Evolutionary conservation across 1,284 basidiomycete genomes (phyloP).

Genomic region (Sutorius eximius): DNA sequence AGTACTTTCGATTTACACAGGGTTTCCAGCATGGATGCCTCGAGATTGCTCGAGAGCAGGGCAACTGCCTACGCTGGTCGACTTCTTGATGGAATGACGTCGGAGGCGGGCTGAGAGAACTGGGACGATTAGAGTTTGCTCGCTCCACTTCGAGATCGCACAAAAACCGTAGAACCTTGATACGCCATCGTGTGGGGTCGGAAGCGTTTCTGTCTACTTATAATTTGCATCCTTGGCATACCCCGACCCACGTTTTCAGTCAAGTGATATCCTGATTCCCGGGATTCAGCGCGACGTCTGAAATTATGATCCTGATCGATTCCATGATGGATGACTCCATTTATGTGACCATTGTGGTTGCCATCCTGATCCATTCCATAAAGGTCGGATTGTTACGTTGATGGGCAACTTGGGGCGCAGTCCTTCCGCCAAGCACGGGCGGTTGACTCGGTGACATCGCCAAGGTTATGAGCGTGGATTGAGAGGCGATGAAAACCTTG

Average conservation of each 20-base stretch:
- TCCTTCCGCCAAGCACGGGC: background rate
- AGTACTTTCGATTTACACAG: background rate
- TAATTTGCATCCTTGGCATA: background rate
- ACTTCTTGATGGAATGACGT: background rate
- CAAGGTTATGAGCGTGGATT: constrained; percentile 13
- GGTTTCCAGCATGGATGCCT: background rate
- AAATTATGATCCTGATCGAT: background rate
- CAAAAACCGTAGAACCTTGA: background rate
- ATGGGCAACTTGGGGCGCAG: background rate
- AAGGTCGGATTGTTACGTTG: no score
- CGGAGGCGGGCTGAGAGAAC: background rate
- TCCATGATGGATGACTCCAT: no score
- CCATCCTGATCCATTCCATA: no score
- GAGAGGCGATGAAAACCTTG: constrained; percentile 2
- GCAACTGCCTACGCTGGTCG: background rate
- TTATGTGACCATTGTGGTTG: no score
- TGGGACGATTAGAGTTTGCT: background rate
- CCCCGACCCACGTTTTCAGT: background rate
- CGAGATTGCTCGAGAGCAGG: background rate
- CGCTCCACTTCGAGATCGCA: background rate
- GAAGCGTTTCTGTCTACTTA: background rate
- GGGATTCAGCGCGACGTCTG: background rate
- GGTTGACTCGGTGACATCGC: background rate
- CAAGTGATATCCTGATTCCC: background rate
- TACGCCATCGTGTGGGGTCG: background rate